Base-by-base conservation (phyloP, 306 rosid species). In the Lathyrus tuberosus region DNA sequence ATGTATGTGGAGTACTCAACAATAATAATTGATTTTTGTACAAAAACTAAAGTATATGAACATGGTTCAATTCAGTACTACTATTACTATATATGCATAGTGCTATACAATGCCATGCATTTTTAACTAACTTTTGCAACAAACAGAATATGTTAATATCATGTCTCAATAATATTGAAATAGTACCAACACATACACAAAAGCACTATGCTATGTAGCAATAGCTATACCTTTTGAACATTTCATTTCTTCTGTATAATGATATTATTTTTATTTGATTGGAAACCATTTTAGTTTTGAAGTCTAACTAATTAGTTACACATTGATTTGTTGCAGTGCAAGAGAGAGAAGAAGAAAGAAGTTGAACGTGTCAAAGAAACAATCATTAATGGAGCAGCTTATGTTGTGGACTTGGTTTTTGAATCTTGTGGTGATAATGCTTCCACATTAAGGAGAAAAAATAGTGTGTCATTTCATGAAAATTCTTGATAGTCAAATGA, bases 381-480 rank as follows among this genome's bases (percentile, higher is more conserved):
- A 22, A 61, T 22, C 47, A 57, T 47, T 65, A 73, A 73, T 74
- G 72, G 66, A 48, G 52, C 24, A 52, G 48, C 31, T 60, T 48
- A 15, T 57, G 28, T 22, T 66, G 53, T 17, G 54, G 49, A 26
- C 30, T 20, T 38, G 77, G 49, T 44, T 56, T 44, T 56, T 47
- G 10, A 28, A 62, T 73, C 67, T 62, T 69, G 84, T 75, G 84
- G 77, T 64, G 70, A 48, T 41, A 31, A n/a, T 48, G 76, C 37
- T 14, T 70, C 65, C 84, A 70, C 77, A 40, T 65, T 41, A 51
- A 26, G 65, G 37, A 35, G 65, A 35, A 35, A 17, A 20, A 22
- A 41, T 46, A 41, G 44, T 33, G 44, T 33, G 84, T 75, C 65
- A 73, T 47, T 65, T 70, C 46, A 47, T 59, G 7, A 1, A 4